phyloP scores from a whole-genome alignment of 2,329 filamentous ascomycete species.

The Alternaria sp. region DNA sequence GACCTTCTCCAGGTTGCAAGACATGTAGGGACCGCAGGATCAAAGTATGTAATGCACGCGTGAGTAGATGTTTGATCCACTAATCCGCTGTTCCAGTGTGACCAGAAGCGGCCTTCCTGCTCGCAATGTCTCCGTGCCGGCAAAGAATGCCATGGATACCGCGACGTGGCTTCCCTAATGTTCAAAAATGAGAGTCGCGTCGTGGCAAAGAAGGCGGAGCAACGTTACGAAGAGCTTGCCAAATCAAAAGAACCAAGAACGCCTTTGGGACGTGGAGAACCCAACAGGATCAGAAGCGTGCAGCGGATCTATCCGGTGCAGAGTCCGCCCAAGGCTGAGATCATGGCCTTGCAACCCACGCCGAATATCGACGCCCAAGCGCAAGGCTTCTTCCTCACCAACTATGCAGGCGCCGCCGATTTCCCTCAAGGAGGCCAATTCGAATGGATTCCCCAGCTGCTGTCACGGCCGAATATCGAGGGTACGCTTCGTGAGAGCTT shows the following conservation, averaged over 20 bases:
- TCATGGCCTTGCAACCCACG: constrained; percentile 13
- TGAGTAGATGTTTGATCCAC: not conserved
- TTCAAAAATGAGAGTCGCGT: constrained; percentile 39
- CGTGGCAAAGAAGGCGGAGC: constrained; percentile 33
- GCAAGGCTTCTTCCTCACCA: constrained; percentile 38
- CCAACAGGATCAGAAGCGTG: not conserved
- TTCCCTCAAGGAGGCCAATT: constrained; percentile 35
- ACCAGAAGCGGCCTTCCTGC: constrained; percentile 41
- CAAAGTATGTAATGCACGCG: constrained; percentile 25
- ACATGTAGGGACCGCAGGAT: constrained; percentile 41
- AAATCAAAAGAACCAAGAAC: constrained; percentile 9
- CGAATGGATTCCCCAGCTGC: constrained; percentile 33
- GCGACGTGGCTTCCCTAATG: constrained; percentile 38
- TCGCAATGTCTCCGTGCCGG: constrained; percentile 38
- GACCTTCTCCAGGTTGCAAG: constrained; percentile 40
- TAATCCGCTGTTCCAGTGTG: constrained; percentile 28
- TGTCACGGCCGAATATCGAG: constrained; percentile 22
- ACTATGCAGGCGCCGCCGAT: constrained; percentile 30
- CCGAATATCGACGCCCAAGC: constrained; percentile 39
- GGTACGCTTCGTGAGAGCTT: constrained; percentile 29
- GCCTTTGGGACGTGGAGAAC: not conserved
- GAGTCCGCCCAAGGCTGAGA: constrained; percentile 17
- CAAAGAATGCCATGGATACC: constrained; percentile 40
- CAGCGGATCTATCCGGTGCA: not conserved
- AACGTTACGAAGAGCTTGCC: constrained; percentile 31